These are phyloP conservation scores for Tetracentron sinense DNA, from an alignment of 164 flowering plant species.

Conservation along the genomic window DNA sequence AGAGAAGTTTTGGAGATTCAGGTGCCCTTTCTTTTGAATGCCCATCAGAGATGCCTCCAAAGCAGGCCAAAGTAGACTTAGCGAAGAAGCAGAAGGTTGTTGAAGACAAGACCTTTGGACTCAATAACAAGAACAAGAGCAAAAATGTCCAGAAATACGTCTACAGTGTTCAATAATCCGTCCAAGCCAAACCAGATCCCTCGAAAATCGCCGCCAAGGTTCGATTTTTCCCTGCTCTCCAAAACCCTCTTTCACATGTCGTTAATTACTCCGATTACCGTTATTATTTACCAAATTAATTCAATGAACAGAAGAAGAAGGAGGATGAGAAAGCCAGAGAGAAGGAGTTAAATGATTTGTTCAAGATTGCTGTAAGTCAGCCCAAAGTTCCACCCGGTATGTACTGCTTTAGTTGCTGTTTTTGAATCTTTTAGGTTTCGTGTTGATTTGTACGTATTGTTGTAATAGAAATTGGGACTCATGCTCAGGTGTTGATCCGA, in stretches of 20 bases:
- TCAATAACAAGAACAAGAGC: conserved; percentile 95
- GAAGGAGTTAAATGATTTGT: conserved; percentile 87
- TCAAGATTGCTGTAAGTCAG: conserved; percentile 88
- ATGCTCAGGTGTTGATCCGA: conserved; percentile 92
- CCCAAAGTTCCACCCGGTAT: conserved; percentile 95
- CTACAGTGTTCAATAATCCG: conserved; percentile 65
- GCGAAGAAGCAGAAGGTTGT: conserved; percentile 98
- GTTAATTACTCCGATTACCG: neutral
- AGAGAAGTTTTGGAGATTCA: neutral
- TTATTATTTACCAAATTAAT: neutral
- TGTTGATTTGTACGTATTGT: too few species aligned
- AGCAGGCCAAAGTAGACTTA: conserved; percentile 68
- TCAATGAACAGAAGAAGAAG: conserved; percentile 76
- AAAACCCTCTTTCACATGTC: neutral
- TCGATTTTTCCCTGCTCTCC: neutral
- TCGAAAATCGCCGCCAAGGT: conserved; percentile 75
- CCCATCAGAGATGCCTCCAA: conserved; percentile 72
- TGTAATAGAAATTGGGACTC: too few species aligned
- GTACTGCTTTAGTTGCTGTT: neutral
- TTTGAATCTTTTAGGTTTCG: neutral
- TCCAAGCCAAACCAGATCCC: conserved; percentile 70
- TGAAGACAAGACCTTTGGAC: conserved; percentile 97
- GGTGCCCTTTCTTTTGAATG: conserved; percentile 12
- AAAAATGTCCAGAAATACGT: conserved; percentile 95
- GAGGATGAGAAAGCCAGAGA: conserved; percentile 94